Conservation (phyloP, 306 rosid genomes). For the Fragaria ananassa region DNA sequence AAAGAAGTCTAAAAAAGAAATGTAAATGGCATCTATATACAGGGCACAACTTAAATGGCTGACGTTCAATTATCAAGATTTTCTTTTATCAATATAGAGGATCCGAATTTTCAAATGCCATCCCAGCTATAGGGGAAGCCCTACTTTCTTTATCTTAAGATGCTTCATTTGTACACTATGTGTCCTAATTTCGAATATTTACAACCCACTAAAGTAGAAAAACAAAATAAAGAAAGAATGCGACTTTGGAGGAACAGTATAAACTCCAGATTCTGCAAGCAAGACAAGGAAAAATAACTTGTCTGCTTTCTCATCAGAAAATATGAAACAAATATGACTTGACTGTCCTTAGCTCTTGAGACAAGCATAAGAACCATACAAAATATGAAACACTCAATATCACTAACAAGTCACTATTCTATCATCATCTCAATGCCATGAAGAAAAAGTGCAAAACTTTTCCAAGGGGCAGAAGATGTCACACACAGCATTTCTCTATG, state of each 20-base stretch:
- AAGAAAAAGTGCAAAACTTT: not conserved
- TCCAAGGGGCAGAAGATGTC: not conserved
- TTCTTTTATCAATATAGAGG: not conserved
- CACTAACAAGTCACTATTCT: not conserved
- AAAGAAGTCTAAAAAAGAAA: not conserved
- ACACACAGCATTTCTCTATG: not conserved
- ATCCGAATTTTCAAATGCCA: not conserved
- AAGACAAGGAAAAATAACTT: not conserved
- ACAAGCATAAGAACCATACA: not conserved
- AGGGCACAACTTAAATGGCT: not conserved
- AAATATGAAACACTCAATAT: not conserved
- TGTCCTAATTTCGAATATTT: not conserved
- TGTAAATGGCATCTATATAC: not conserved
- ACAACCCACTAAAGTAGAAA: not conserved
- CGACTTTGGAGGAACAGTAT: not conserved
- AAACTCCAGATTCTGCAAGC: not conserved
- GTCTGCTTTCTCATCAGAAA: not conserved
- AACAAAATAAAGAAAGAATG: not conserved
- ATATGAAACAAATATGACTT: not conserved
- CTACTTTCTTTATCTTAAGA: not conserved
- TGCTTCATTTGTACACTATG: not conserved
- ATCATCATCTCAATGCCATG: not conserved
- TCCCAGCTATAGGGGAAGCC: not conserved
- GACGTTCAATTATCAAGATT: not conserved
- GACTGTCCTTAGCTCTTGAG: not conserved